These are phyloP conservation scores for Galeopsis tetrahit DNA, from an alignment of 257 asterid genomes.

Conservation along the genomic window DNA sequence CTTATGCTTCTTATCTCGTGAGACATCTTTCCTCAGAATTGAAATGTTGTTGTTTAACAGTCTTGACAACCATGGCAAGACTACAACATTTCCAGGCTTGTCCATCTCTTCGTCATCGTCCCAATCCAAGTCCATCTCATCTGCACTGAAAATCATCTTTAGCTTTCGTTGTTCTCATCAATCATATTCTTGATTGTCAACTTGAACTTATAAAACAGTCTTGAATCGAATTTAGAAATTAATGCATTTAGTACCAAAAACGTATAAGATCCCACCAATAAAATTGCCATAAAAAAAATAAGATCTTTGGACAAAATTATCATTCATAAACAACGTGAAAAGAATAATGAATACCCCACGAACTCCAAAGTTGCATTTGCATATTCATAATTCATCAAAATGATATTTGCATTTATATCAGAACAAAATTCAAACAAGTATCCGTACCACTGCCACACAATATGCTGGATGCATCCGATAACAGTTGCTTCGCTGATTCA, in stretches of 20 bases:
- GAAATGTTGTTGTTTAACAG: conserved; percentile 39
- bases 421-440: conserved; percentile 20
- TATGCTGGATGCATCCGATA: conserved; percentile 46
- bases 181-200: neutral
- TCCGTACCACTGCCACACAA: conserved; percentile 60
- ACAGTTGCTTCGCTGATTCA: conserved; percentile 49
- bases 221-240: conserved; percentile 20
- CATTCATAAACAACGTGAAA: conserved; percentile 12
- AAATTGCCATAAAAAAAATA: conserved; percentile 7
- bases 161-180: conserved; percentile 22
- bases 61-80: conserved; percentile 48
- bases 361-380: conserved; percentile 20
- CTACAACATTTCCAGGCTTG: conserved; percentile 29
- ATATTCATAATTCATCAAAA: conserved; percentile 21
- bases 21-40: conserved; percentile 50
- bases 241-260: conserved; percentile 18
- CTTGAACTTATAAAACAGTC: neutral
- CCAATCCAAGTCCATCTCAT: conserved; percentile 52
- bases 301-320: neutral
- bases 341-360: conserved; percentile 19
- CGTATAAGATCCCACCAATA: neutral
- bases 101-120: conserved; percentile 32
- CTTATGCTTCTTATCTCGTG: conserved; percentile 68
- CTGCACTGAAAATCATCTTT: conserved; percentile 47
- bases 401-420: neutral